Conservation (phyloP, 1,284 basidiomycete species). For the Irpex sp. region DNA sequence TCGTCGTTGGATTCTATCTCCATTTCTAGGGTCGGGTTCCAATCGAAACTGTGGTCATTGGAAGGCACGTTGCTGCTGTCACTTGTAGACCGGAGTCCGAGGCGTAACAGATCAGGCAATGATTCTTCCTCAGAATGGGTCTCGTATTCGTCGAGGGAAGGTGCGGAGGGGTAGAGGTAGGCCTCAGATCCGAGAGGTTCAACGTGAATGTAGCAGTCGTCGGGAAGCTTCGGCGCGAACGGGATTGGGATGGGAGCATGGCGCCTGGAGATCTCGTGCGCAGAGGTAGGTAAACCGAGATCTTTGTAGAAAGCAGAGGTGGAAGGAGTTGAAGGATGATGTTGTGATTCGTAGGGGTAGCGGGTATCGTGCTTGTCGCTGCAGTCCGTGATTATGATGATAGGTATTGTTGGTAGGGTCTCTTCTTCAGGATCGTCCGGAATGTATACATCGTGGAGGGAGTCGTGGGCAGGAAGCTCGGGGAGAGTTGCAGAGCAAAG, state of each 20-base stretch:
- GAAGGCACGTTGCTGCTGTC: background rate
- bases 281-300: background rate
- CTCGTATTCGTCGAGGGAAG: background rate
- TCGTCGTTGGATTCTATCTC: background rate
- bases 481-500: too few species aligned
- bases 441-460: too few species aligned
- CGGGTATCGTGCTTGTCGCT: background rate
- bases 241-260: background rate
- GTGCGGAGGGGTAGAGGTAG: too few species aligned
- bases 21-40: background rate
- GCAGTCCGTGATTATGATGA: background rate
- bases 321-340: background rate
- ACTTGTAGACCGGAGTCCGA: background rate
- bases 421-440: too few species aligned
- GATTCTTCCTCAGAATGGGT: background rate
- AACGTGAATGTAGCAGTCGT: background rate
- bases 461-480: too few species aligned
- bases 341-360: background rate
- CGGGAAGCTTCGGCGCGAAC: background rate
- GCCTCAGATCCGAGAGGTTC: background rate
- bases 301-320: background rate
- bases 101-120: background rate
- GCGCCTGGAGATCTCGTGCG: background rate
- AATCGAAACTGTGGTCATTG: background rate
- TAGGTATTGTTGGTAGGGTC: background rate